These are phyloP conservation scores for Kentomonas sorsogonicus DNA, from an alignment of 208 protist genomes.

Conservation along the genomic window DNA sequence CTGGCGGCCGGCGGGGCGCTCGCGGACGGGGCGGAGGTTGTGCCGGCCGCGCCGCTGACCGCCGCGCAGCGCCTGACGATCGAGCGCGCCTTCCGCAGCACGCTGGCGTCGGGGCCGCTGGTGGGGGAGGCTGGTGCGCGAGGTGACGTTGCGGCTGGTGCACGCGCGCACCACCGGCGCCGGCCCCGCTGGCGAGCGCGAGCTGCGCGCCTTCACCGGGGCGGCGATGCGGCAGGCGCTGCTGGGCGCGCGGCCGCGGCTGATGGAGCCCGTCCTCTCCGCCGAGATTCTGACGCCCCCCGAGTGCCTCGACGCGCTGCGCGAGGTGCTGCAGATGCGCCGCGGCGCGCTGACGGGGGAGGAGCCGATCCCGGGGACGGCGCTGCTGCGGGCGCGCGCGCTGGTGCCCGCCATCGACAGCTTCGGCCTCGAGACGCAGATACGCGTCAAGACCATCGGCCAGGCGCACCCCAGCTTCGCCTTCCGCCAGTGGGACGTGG, in stretches of 20 bases:
- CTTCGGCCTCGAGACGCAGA: slow-evolving; percentile 99
- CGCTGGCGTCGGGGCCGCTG: slow-evolving; percentile 92
- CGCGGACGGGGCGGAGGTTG: not conserved
- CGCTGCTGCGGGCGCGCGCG: slow-evolving; percentile 91
- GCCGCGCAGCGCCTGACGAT: slow-evolving; percentile 93
- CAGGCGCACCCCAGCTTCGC: slow-evolving; percentile 90
- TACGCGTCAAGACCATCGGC: slow-evolving; percentile 95
- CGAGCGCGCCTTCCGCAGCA: slow-evolving; percentile 60
- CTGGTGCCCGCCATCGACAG: slow-evolving; percentile 97
- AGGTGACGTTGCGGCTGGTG: slow-evolving; percentile 45
- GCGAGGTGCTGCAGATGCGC: slow-evolving; percentile 83
- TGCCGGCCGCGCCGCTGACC: slow-evolving; percentile 22
- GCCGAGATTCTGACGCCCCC: slow-evolving; percentile 92
- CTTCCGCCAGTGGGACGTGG: slow-evolving; percentile 97
- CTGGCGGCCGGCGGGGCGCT: not conserved
- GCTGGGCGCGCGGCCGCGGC: slow-evolving; percentile 91
- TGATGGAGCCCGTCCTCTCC: slow-evolving; percentile 98
- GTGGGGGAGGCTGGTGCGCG: slow-evolving; percentile 93
- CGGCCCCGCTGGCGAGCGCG: slow-evolving; percentile 25
- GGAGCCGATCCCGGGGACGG: slow-evolving; percentile 94
- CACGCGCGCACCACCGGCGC: slow-evolving; percentile 39
- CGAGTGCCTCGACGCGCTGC: slow-evolving; percentile 79
- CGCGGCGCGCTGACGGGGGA: slow-evolving; percentile 91
- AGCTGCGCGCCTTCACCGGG: slow-evolving; percentile 83
- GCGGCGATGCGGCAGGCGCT: slow-evolving; percentile 94